Base-by-base conservation (phyloP, 352 stramenopile genomes). In the Phytophthora quininea region DNA sequence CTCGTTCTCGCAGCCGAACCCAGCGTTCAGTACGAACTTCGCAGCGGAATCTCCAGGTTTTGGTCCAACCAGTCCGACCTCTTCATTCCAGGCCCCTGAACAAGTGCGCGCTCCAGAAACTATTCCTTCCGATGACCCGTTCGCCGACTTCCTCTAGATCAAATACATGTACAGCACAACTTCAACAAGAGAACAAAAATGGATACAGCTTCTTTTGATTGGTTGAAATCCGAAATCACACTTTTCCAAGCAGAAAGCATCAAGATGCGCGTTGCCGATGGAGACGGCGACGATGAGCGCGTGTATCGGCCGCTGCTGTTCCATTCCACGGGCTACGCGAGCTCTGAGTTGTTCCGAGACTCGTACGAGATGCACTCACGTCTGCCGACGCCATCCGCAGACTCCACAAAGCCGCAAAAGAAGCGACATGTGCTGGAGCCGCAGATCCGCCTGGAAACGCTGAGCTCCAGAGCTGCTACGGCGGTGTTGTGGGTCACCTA, bases 221-320 rank as follows among this genome's bases (percentile, higher is more conserved):
- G 67, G 67, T 11, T 30, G 69, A 71, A 72, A 65, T 9, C 33
- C 19, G 10, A 58, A 48, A 33, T 60, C 45, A 56, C n/a, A 24
- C 19, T 40, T 40, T 40, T 11, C 35, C 35, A 40, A 40, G 35
- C 35, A 40, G 35, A 40, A 40, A 40, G 6, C 35, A 11, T 11
- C 35, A 11, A 11, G 11, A 50, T 33, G 19, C 19, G 19, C 19
- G 19, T 24, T 24, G 19, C 19, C 24, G 49, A 48, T 8, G 62
- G 66, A 30, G 57, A 72, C 15, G 66, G 58, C 1, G 70, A 77
- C 2, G 67, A 66, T 30, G 76, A 90, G 43, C 58, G 71, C 40
- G 84, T 95, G n/a, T 92, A 95, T 32, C 84, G 85, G 1, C 87
- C 87, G 19, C 64, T 95, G 50, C 72, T 95, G 32, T 95, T 95